Percentiles rank a stretch among this genome's conserved stretches.
Evolutionary conservation across 2,329 filamentous ascomycete species (phyloP).

Genomic region (Aureobasidium zeae): DNA sequence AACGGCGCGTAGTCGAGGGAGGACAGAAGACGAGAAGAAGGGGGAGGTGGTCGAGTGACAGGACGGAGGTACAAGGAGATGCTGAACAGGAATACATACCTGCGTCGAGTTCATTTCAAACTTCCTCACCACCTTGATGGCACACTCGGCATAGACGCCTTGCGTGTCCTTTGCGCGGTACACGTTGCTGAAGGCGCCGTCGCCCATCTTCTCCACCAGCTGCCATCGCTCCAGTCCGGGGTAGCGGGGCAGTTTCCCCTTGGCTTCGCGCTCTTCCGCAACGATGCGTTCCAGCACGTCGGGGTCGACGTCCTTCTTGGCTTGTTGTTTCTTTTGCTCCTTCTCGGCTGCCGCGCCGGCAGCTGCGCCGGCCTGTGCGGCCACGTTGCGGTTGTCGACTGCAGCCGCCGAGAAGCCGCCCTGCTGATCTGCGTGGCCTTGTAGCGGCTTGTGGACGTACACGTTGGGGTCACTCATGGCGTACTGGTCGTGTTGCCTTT

Average conservation of each 20-base stretch:
- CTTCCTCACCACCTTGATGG: conserved; percentile 98
- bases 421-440: conserved; percentile 40
- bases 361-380: conserved; percentile 56
- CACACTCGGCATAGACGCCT: conserved; percentile 67
- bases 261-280: conserved; percentile 81
- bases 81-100: too few species aligned
- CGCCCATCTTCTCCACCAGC: conserved; percentile 92
- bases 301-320: conserved; percentile 44
- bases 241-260: conserved; percentile 76
- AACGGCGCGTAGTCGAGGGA: conserved; percentile 22
- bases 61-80: too few species aligned
- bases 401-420: conserved; percentile 54
- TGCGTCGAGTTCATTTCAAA: conserved; percentile 98
- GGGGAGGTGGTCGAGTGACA: conserved; percentile 27
- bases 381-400: conserved; percentile 54
- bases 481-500: conserved; percentile 29
- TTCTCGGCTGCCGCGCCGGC: conserved; percentile 55
- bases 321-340: conserved; percentile 46
- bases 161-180: conserved; percentile 75
- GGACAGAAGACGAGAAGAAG: conserved; percentile 28
- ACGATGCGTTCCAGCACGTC: conserved; percentile 75
- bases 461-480: conserved; percentile 53
- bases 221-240: conserved; percentile 79
- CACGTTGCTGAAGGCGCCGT: conserved; percentile 97
- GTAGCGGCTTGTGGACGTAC: conserved; percentile 47